These are phyloP conservation scores for Fonsecaea monophora DNA, from an alignment of 2,329 filamentous ascomycete genomes.

Conservation along the genomic window DNA sequence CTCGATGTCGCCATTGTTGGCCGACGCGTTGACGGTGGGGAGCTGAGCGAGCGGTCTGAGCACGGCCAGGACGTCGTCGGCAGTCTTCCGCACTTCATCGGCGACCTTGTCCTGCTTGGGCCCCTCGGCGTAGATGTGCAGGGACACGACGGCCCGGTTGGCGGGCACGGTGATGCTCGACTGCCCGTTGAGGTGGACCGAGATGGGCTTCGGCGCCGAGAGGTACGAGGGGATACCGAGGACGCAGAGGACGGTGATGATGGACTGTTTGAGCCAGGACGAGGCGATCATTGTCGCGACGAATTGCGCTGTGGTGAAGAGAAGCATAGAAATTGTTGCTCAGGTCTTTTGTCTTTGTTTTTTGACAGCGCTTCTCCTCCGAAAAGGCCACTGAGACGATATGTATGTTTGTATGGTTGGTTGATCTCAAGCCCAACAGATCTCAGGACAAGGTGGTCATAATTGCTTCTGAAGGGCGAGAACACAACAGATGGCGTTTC, in stretches of 20 bases:
- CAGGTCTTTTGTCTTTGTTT: neutral
- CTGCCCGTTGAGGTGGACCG: conserved; percentile 17
- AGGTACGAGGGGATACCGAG: conserved; percentile 27
- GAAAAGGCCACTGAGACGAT: neutral
- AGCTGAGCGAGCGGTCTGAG: conserved; percentile 19
- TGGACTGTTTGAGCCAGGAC: conserved; percentile 22
- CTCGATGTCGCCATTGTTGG: neutral
- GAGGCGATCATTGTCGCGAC: conserved; percentile 19
- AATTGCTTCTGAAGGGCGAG: neutral
- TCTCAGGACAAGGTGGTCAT: conserved; percentile 10
- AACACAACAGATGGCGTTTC: neutral
- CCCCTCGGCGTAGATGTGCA: conserved; percentile 21
- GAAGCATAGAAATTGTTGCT: neutral
- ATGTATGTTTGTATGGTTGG: neutral
- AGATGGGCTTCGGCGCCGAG: conserved; percentile 23
- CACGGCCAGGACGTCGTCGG: conserved; percentile 18
- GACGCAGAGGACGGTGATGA: conserved; percentile 24
- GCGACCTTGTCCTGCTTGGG: conserved; percentile 24
- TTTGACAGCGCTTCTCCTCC: neutral
- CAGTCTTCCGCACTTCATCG: conserved; percentile 20
- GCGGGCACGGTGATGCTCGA: conserved; percentile 23
- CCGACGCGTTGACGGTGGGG: neutral
- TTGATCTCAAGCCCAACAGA: neutral
- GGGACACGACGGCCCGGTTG: conserved; percentile 19
- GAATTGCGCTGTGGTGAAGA: conserved; percentile 3